phyloP scores from a whole-genome alignment of 768 basidiomycete genomes.

The Mycena indigotica region DNA sequence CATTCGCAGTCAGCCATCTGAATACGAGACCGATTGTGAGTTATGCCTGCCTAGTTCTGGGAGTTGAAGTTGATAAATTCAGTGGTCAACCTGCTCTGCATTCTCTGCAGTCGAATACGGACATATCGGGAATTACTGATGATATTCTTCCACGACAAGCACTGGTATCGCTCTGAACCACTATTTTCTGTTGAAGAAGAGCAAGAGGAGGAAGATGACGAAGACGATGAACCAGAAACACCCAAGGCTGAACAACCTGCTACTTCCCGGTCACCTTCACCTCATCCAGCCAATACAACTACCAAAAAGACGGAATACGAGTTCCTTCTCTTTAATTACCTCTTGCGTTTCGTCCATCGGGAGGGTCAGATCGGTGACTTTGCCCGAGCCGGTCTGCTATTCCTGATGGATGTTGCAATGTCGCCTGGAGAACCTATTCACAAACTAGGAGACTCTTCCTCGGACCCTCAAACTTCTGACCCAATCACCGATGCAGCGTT shows the following conservation, averaged over 20 bases:
- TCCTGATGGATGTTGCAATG: conserved; percentile 95
- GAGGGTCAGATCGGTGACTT: conserved; percentile 94
- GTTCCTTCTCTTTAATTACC: conserved; percentile 93
- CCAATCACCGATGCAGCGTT: conserved; percentile 84
- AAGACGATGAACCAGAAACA: conserved; percentile 39
- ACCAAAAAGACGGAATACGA: conserved; percentile 85
- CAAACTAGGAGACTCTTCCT: conserved; percentile 39
- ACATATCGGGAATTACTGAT: conserved; percentile 87
- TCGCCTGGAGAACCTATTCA: conserved; percentile 63
- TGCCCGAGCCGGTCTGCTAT: conserved; percentile 88
- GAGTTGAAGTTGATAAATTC: conserved; percentile 9
- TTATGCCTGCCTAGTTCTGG: conserved; percentile 15
- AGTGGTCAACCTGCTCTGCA: conserved; percentile 93
- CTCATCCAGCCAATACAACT: conserved; percentile 46
- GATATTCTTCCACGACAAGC: conserved; percentile 97
- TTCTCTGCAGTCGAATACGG: conserved; percentile 88
- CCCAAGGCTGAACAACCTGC: conserved; percentile 19
- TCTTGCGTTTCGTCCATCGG: conserved; percentile 91
- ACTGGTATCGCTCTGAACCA: conserved; percentile 80
- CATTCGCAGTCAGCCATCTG: conserved; percentile 72
- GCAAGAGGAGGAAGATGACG: conserved; percentile 66
- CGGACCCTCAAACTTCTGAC: conserved; percentile 45
- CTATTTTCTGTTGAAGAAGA: conserved; percentile 77
- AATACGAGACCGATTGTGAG: conserved; percentile 87
- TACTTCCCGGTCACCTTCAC: conserved; percentile 46